phyloP scores from a whole-genome alignment of 208 protist genomes.

The Wallacemonas sp. region DNA sequence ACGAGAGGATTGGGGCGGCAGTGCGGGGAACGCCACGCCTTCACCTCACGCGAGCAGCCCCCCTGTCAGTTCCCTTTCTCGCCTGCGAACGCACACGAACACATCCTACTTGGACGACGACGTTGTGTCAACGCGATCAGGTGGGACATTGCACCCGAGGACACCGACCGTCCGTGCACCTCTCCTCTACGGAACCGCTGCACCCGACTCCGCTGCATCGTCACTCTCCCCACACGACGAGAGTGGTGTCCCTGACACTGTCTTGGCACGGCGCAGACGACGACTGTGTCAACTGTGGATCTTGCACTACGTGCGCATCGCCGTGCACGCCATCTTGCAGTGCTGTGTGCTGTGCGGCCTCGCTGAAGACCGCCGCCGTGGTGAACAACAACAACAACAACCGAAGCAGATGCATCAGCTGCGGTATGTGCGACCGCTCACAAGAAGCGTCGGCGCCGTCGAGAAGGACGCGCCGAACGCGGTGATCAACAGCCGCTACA shows the following conservation, averaged over 20 bases:
- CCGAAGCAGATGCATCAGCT: conserved; percentile 13
- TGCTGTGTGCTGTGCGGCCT: background rate
- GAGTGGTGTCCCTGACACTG: background rate
- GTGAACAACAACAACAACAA: background rate
- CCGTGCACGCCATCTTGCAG: background rate
- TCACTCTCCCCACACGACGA: too few relatives aligned
- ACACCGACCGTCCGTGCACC: background rate
- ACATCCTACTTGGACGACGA: background rate
- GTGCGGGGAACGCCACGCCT: too few relatives aligned
- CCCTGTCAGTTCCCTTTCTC: too few relatives aligned
- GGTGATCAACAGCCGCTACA: conserved; percentile 95
- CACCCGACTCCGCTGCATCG: background rate
- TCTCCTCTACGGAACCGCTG: background rate
- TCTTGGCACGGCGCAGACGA: background rate
- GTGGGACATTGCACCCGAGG: too few relatives aligned
- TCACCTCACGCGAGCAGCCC: too few relatives aligned
- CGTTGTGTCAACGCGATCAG: background rate
- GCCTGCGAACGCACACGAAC: too few relatives aligned
- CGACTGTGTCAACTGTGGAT: too few relatives aligned
- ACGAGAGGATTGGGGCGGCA: too few relatives aligned
- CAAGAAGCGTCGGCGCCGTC: conserved; percentile 29
- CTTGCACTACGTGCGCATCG: background rate
- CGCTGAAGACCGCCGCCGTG: background rate
- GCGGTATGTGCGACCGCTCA: conserved; percentile 54
- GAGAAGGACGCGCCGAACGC: conserved; percentile 79